These are phyloP conservation scores for Cyberlindnera suaveolens DNA, from an alignment of 805 yeast genomes.

Conservation along the genomic window DNA sequence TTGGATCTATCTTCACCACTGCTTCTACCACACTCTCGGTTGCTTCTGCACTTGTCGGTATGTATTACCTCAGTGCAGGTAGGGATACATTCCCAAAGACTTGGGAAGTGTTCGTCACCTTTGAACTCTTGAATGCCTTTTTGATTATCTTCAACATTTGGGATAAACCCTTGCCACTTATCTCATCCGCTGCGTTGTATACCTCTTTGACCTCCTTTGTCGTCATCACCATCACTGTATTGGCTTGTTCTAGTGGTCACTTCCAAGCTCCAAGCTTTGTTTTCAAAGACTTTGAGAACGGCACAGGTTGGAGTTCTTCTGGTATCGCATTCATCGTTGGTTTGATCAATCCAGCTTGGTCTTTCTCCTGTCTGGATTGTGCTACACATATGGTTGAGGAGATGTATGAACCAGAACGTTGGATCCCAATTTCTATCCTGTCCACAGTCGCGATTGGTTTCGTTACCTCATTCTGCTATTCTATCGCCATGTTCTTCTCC, in stretches of 20 bases:
- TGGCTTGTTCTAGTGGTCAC: conserved; percentile 46
- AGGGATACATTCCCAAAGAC: conserved; percentile 31
- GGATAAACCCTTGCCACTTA: conserved; percentile 44
- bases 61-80: conserved; percentile 33
- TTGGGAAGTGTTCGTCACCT: conserved; percentile 52
- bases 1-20: conserved; percentile 55
- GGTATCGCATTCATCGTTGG: conserved; percentile 67
- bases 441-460: conserved; percentile 63
- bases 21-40: conserved; percentile 54
- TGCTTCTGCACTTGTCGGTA: conserved; percentile 46
- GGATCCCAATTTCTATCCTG: conserved; percentile 56
- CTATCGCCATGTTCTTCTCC: conserved; percentile 52
- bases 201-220: conserved; percentile 46
- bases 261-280: conserved; percentile 48
- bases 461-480: conserved; percentile 47
- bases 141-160: conserved; percentile 43
- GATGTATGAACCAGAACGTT: conserved; percentile 42
- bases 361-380: conserved; percentile 61
- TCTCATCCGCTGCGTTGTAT: conserved; percentile 45
- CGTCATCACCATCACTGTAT: conserved; percentile 45
- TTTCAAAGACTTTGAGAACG: conserved; percentile 45
- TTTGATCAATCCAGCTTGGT: conserved; percentile 65
- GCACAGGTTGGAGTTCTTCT: conserved; percentile 53
- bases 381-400: conserved; percentile 74
- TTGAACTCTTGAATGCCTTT: conserved; percentile 37